Percentiles rank a stretch among this genome's conserved stretches.
Evolutionary conservation across 352 stramenopile genomes (phyloP).

Genomic region (Chrysophaeum taylorii): DNA sequence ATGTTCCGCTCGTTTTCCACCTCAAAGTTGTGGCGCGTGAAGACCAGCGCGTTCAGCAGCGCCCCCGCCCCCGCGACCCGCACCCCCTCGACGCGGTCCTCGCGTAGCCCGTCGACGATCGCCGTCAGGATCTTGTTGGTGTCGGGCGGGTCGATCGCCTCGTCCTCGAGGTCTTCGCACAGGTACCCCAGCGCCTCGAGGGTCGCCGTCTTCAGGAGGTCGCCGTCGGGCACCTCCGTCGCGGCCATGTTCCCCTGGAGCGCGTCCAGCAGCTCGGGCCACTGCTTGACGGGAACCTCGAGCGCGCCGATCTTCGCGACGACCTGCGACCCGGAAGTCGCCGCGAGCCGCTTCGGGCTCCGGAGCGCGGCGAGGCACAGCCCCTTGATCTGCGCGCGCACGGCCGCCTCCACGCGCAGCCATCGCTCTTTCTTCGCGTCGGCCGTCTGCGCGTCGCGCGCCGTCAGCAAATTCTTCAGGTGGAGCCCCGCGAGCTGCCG

Average conservation of each 20-base stretch:
- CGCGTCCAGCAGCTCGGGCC: slow-evolving; percentile 75
- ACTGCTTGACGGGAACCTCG: slow-evolving; percentile 81
- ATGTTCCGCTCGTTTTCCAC: slow-evolving; percentile 81
- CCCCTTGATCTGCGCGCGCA: slow-evolving; percentile 38
- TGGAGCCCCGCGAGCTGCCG: slow-evolving; percentile 50
- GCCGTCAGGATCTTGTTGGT: slow-evolving; percentile 90
- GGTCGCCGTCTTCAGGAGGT: slow-evolving; percentile 61
- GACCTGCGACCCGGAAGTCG: slow-evolving; percentile 66
- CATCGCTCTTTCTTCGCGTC: slow-evolving; percentile 40
- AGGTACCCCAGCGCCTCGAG: slow-evolving; percentile 65
- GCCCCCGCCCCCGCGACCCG: slow-evolving; percentile 76
- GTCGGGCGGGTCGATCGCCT: slow-evolving; percentile 43
- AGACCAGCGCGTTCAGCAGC: slow-evolving; percentile 85
- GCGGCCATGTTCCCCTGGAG: slow-evolving; percentile 81
- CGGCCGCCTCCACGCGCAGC: slow-evolving; percentile 32
- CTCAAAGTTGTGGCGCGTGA: slow-evolving; percentile 90
- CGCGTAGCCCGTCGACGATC: slow-evolving; percentile 88
- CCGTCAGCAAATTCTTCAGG: slow-evolving; percentile 57
- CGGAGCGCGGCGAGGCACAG: slow-evolving; percentile 40
- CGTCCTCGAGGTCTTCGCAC: slow-evolving; percentile 44
- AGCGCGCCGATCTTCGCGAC: slow-evolving; percentile 83
- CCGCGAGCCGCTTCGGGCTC: slow-evolving; percentile 30
- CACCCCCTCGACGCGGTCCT: slow-evolving; percentile 67
- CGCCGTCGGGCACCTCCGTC: slow-evolving; percentile 53
- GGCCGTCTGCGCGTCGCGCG: slow-evolving; percentile 39